Base-by-base conservation (phyloP, 331 rosid species). In the Dryas integrifolia region DNA sequence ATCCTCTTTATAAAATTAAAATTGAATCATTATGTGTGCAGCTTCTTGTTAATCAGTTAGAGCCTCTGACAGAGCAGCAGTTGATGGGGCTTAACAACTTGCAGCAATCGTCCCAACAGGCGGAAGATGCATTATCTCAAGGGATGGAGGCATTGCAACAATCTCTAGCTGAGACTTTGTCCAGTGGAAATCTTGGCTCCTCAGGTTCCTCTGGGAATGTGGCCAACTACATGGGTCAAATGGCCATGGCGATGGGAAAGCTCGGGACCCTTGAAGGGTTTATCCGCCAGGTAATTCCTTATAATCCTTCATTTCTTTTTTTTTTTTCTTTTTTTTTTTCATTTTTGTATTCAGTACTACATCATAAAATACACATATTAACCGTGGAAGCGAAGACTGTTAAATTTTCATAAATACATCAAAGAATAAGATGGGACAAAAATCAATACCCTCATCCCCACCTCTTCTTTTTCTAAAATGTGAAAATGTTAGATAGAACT, bases 241-340 rank as follows among this genome's bases (percentile, higher is more conserved):
- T 95, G 99, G 99, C 99, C 63, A 95, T 92, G 96, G 99, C 99
- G 79, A 95, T 95, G 99, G 99, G 99, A 53, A 95, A 95, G 84
- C 96, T 95, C 10, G 99, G 99, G 68, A 95, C 99, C n/a, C 96
- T 95, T 2, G 99, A 95, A 76, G 98, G 99, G 30, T 95, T 95
- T 74, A 95, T 95, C 72, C 90, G 89, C 62, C 99, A 95, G 99
- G 99, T 95, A 85, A 73, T 67, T 53, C 66, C 61, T 76, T 53
- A 6, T 12, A 53, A 14, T 35, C 57, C 75, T 66, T 56, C 6
- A 0, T 47, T 81, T 59, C 35, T 15, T 50, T 15, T 52, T 58
- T 49, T 45, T 24, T 52, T 56, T 69, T 71, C 9, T 55, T 18
- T 12, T 55, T 26, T 26, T 2, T 55, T 41, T 12, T 12, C 4